Evolutionary conservation across 257 asterid genomes (phyloP), one percentile per base, ranked within the genome.

Genomic region (Solanum neorickii): DNA sequence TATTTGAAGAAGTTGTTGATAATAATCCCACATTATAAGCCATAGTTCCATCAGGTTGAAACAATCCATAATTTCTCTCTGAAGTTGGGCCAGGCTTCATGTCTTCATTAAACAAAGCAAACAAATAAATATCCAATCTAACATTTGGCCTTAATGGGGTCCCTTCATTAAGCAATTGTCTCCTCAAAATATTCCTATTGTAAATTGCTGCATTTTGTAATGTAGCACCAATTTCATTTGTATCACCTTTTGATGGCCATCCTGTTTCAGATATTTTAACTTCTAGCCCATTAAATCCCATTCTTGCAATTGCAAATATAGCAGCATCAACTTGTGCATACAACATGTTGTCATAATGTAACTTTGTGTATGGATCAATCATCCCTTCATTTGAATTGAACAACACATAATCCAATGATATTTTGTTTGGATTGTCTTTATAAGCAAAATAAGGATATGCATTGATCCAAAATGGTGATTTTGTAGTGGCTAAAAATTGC

Each of bases 361-460:
- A 90, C 62, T 86, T 88, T 0, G 98, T 94, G 68, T 68, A 85
- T 23, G 95, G 96, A 90, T 97, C 98, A 27, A 88, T 76, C 94
- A 92, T 94, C 4, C 98, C 99, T 39, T 89, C 16, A 78, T 91
- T 94, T 15, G 95, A 93, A 91, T 94, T 94, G 88, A 93, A 92
- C 1, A 97, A 86, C 7, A 89, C 98, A 87, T 97, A 97, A 83
- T 95, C 98, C 20, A 97, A 0, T 0, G 98, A 87, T 39, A 97
- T 93, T 69, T 88, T 86, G 12, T n/a, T 80, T 7, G 98, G 95
- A 83, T 88, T 83, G 82, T 93, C 98, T 41, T 95, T 95, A 90
- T 94, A 97, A 0, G 99, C 98, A 88, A 97, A 97, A 66, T 95
- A 97, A 0, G 99, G 98, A 91, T 97, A 97, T 0, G 98, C 98